Percentiles rank a stretch among this genome's conserved stretches.
Evolutionary conservation across 73 alveolate genomes (phyloP).

Genomic region (Urostyla sp.): DNA sequence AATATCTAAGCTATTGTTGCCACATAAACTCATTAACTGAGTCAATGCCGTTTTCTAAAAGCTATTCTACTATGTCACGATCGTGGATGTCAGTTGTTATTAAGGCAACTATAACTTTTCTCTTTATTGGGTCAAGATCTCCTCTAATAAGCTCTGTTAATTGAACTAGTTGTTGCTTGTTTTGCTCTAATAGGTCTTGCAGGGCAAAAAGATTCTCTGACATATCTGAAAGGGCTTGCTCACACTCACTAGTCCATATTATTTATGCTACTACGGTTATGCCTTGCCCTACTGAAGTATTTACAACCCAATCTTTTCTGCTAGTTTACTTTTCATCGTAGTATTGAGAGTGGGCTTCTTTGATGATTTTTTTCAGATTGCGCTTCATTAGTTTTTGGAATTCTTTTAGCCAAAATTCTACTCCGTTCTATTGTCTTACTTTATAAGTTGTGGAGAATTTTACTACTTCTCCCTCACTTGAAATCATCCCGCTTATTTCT

Average conservation of each 20-base stretch:
- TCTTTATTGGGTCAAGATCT: slow-evolving; percentile 77
- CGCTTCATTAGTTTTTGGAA: slow-evolving; percentile 77
- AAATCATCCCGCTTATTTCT: slow-evolving; percentile 90
- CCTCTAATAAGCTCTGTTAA: slow-evolving; percentile 89
- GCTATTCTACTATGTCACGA: slow-evolving; percentile 80
- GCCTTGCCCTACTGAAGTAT: slow-evolving; percentile 47
- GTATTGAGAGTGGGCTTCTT: slow-evolving; percentile 60
- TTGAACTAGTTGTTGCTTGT: slow-evolving; percentile 24
- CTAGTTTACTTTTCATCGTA: slow-evolving; percentile 38
- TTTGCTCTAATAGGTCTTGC: slow-evolving; percentile 13
- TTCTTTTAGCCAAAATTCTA: slow-evolving; percentile 44
- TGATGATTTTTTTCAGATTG: slow-evolving; percentile 69
- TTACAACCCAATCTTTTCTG: slow-evolving; percentile 64
- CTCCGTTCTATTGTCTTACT: slow-evolving; percentile 52
- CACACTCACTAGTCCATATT: slow-evolving; percentile 59
- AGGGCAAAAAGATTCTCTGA: slow-evolving; percentile 40
- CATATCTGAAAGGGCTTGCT: slow-evolving; percentile 43
- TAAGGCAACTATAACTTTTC: slow-evolving; percentile 91
- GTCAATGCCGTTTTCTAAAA: slow-evolving; percentile 53
- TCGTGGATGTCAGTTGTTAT: slow-evolving; percentile 97
- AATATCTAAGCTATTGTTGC: slow-evolving; percentile 91
- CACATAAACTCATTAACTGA: slow-evolving; percentile 79
- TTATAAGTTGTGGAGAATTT: slow-evolving; percentile 46
- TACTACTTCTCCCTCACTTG: slow-evolving; percentile 97
- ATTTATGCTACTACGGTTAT: slow-evolving; percentile 60